Evolutionary conservation across 140 eudicot species (phyloP), one percentile per base, ranked within the genome.

Genomic region (Erigeron philadelphicus): DNA sequence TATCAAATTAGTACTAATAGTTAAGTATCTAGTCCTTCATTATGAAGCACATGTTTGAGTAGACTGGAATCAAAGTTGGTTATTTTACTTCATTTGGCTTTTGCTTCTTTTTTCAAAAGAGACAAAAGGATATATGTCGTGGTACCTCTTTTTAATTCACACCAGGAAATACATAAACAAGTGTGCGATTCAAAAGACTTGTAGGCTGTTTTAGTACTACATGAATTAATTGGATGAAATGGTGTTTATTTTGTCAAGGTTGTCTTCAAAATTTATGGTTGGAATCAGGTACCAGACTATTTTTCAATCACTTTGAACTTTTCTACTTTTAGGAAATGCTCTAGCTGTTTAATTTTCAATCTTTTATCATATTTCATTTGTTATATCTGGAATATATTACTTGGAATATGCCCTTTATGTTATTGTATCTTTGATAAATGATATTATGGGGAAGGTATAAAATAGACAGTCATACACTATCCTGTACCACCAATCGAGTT

Each of bases 221-320:
- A 12, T 46, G 8, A 48, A 12, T 48, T 48, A 48, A 5, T 12
- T 1, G 54, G 54, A 48, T 48, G 12, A 11, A 48, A n/a, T 48
- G 16, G 54, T 48, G 2, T 48, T 48, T 48, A 48, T 48, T 31
- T 48, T 48, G 68, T 70, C 75, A 71, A 59, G 45, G 40, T 71
- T 49, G 48, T 41, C 17, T 23, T 21, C 72, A 15, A 54, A 56
- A 61, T 75, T 61, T 68, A 71, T 50, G 59, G 64, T 64, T 54
- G 72, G 73, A 74, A 74, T 74, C 79, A 5, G 73, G 79, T 66
- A 46, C 68, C 35, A 8, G 21, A 31, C 53, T 45, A 21, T 45
- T 38, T 41, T 35, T 8, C 57, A 16, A 31, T 10, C 17, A 4
- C 23, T 50, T 50, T 50, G 38, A 31, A 13, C 23, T 45, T 46